A percentile compares a stretch with the other conserved stretches of the same genome.
Conservation (phyloP, 129 eudicot species). For the Tagetes erecta region DNA sequence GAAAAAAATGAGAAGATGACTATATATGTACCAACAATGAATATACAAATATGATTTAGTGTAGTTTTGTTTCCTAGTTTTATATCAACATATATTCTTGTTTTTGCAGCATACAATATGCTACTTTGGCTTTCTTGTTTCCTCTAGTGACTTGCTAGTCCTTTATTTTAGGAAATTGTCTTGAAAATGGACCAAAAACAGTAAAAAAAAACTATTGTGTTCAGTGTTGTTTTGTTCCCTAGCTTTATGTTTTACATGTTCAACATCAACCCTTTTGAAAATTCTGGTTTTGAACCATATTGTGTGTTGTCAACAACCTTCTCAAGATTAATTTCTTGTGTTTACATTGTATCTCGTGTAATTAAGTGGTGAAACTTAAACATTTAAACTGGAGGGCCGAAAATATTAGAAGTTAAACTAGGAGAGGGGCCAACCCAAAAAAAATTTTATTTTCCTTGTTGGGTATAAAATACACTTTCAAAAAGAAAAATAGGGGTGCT, state of each 20-base stretch:
- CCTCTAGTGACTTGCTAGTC: constrained; percentile 6
- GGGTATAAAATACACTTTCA: too few relatives aligned
- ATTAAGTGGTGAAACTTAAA: too few relatives aligned
- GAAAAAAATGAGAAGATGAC: background rate
- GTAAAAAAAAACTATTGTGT: background rate
- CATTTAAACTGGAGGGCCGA: too few relatives aligned
- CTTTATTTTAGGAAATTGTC: background rate
- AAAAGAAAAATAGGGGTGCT: too few relatives aligned
- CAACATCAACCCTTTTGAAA: constrained; percentile 3
- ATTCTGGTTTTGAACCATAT: background rate
- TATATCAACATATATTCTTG: background rate
- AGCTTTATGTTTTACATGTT: background rate
- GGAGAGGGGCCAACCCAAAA: too few relatives aligned
- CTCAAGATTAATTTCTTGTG: too few relatives aligned
- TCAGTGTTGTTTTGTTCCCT: background rate
- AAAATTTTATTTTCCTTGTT: too few relatives aligned
- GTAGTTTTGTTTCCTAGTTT: constrained; percentile 7
- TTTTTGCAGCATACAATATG: background rate
- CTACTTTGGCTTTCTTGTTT: background rate
- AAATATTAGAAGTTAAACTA: too few relatives aligned
- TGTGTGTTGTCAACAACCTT: too few relatives aligned
- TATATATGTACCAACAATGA: background rate
- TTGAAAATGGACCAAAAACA: background rate
- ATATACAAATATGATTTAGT: background rate
- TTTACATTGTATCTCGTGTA: too few relatives aligned